phyloP scores from a whole-genome alignment of 352 stramenopile species.

The Pythium folliculosum region DNA sequence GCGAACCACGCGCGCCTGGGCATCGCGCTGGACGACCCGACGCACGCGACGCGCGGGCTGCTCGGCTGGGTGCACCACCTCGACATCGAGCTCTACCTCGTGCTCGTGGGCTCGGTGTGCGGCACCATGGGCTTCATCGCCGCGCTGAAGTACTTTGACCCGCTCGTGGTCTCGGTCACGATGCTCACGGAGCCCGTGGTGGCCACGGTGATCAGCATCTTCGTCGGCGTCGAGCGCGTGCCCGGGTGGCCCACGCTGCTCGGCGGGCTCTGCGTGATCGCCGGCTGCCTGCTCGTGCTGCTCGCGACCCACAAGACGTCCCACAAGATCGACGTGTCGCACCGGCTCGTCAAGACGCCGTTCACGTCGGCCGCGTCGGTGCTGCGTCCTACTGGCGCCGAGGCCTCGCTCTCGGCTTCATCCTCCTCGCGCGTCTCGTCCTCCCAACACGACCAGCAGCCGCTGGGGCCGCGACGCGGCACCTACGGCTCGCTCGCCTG shows the following conservation, averaged over 20 bases:
- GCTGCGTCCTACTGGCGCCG: not conserved
- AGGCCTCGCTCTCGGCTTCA: not conserved
- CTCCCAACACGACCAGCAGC: not conserved
- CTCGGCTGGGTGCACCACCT: conserved; percentile 56
- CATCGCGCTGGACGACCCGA: conserved; percentile 28
- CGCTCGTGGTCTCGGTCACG: conserved; percentile 56
- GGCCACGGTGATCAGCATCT: conserved; percentile 48
- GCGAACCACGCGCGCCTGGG: conserved; percentile 16
- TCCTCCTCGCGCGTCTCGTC: not conserved
- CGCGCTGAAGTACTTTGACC: conserved; percentile 62
- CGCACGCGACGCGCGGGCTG: conserved; percentile 26
- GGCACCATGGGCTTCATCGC: conserved; percentile 64
- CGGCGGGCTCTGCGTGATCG: conserved; percentile 38
- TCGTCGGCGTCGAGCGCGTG: conserved; percentile 38
- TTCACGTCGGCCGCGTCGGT: conserved; percentile 13
- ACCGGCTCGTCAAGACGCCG: conserved; percentile 32
- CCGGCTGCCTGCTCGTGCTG: conserved; percentile 49
- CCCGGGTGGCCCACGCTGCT: conserved; percentile 45
- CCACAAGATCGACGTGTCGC: conserved; percentile 42
- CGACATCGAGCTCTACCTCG: conserved; percentile 48
- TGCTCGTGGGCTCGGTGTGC: conserved; percentile 42
- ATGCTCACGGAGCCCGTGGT: conserved; percentile 58
- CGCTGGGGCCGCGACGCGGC: not conserved
- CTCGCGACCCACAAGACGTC: conserved; percentile 37
- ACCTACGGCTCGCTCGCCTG: conserved; percentile 16